Evolutionary conservation across 768 basidiomycete genomes (phyloP), one percentile per base, ranked within the genome.

Genomic region (Lactarius sanguifluus): DNA sequence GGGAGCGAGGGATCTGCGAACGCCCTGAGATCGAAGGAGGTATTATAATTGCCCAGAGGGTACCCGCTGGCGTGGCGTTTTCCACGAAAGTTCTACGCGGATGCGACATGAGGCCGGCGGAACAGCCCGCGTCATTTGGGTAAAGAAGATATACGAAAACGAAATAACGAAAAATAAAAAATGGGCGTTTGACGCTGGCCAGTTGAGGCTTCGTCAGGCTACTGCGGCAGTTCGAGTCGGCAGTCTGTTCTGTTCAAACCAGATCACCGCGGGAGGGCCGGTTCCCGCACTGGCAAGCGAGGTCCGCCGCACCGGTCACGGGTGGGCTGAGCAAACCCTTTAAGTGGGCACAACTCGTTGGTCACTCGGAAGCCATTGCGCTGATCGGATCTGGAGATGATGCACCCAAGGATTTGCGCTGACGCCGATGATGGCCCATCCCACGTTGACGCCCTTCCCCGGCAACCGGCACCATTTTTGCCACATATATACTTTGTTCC

Each of bases 41-140:
- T 23, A 67, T 67, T 47, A 64, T 67, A 67, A 63, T 67, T 63
- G 66, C 66, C 57, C 41, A 38, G 32, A 30, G 62, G 57, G 40
- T 55, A 47, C 41, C 67, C 68, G 65, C 66, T 66, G 68, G 68
- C 61, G 65, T 69, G 68, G 68, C 68, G 65, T 67, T 67, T 69
- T 69, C 68, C 68, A 69, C 68, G 67, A 61, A 43, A 61, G 25
- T 57, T 67, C 59, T 67, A 62, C 60, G 61, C 30, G 60, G 66
- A 67, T 32, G 41, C 15, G 57, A 64, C 66, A 67, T 67, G 66
- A 67, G 61, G 66, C 66, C 62, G 66, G 54, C 66, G 66, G 66
- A 64, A 67, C 41, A 57, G 62, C 34, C 57, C 57, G 52, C 62
- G 66, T 67, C 62, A 56, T 67, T 68, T 67, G 41, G 67, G 65